Base-by-base conservation (phyloP, 2,329 filamentous ascomycete species). In the Camptophora hylomeconis region DNA sequence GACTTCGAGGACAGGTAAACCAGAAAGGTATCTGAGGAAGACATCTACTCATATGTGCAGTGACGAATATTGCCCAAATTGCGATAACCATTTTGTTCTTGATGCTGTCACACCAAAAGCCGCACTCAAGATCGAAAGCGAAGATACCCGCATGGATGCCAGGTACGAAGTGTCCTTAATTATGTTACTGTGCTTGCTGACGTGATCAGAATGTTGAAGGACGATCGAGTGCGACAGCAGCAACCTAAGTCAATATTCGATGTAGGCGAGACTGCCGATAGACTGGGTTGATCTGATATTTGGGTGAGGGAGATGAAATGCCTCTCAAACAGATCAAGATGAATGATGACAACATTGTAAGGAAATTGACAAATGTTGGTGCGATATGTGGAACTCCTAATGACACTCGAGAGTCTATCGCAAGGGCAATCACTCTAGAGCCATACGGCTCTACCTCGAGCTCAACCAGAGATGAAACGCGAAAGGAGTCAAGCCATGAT, bases 41-140 rank as follows among this genome's bases (percentile, higher is more conserved):
- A 9, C n/a, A 9, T 12, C 5, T 15, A 13, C 25, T 23, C 11
- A 27, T 21, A 20, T 20, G 20, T 30, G 16, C 26, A 72, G 81
- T 52, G 89, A 98, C 61, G 92, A 98, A 56, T 98, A 92, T 67
- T 98, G 89, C 64, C 92, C 89, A 13, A 82, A 94, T 61, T 98
- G 89, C 64, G 89, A 98, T 53, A 98, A 98, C 61, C 92, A 98
- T 58, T 98, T 86, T 51, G 80, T 98, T 20, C 66, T 98, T 40
- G 86, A 95, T 4, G 92, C 89, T 28, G 58, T 79, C 44, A 81
- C 78, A 4, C 82, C 89, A 13, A 80, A 92, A 57, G 71, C 86
- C 7, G 70, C 79, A 19, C 60, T 98, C 28, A 73, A 86, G 42
- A 70, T 98, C 28, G 89, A 98, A 61, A 81, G 87, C 37, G 87